phyloP scores from a whole-genome alignment of 106 monocot species.

The Amphibolis antarctica region DNA sequence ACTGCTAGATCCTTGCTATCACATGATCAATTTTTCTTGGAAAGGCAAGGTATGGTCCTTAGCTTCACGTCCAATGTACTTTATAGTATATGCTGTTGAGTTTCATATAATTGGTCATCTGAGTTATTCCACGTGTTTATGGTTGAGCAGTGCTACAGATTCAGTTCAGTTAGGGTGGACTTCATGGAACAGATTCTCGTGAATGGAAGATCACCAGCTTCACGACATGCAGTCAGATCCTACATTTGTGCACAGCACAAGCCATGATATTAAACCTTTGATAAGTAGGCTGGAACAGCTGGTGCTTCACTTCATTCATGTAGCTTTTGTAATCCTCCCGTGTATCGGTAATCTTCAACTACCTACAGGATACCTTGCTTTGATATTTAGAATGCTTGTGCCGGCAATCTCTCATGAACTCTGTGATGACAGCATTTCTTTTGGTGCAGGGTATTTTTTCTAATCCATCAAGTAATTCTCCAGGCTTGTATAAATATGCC shows the following conservation, averaged over 20 bases:
- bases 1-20: conserved; percentile 53
- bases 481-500: too few species aligned
- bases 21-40: conserved; percentile 51
- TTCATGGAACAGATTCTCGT: conserved; percentile 83
- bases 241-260: conserved; percentile 63
- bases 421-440: too few species aligned
- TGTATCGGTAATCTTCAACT: too few species aligned
- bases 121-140: background rate
- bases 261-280: conserved; percentile 22
- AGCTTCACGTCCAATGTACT: background rate
- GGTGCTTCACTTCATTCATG: too few species aligned
- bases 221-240: conserved; percentile 37
- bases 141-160: conserved; percentile 47
- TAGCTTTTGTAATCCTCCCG: too few species aligned
- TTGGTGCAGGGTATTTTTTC: too few species aligned
- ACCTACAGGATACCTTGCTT: too few species aligned
- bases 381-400: too few species aligned
- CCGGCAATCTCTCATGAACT: too few species aligned
- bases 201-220: conserved; percentile 58
- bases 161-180: conserved; percentile 80
- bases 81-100: background rate
- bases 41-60: conserved; percentile 50
- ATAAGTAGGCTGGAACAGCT: too few species aligned
- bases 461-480: too few species aligned
- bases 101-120: background rate